phyloP scores from a whole-genome alignment of 164 flowering plant species.

The Magnolia officinalis region DNA sequence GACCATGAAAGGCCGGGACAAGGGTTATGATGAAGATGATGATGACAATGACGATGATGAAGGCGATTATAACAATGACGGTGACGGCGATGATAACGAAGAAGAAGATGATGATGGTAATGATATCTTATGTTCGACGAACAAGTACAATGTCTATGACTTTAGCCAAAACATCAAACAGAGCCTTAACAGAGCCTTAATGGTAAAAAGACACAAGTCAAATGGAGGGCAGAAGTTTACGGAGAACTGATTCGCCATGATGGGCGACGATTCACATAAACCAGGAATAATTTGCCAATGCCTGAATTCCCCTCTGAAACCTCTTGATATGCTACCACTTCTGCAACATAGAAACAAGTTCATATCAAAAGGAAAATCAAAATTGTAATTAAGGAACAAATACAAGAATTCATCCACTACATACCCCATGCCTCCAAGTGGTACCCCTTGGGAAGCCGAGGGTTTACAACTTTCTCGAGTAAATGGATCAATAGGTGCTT shows the following conservation, averaged over 20 bases:
- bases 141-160: neutral
- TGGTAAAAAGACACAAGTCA: neutral
- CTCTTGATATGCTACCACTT: constrained; percentile 99
- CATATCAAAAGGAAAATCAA: neutral
- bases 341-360: constrained; percentile 33
- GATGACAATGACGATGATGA: neutral
- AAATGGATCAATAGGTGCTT: constrained; percentile 98
- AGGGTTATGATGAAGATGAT: neutral
- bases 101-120: neutral
- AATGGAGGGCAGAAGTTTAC: constrained; percentile 44
- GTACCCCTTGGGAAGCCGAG: constrained; percentile 96
- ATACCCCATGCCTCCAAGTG: constrained; percentile 99
- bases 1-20: neutral
- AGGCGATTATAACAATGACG: neutral
- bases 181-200: neutral
- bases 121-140: neutral
- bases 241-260: constrained; percentile 98
- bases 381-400: neutral
- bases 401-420: constrained; percentile 6
- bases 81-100: neutral
- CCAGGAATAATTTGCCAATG: constrained; percentile 94
- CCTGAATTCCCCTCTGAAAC: constrained; percentile 95
- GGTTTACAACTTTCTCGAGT: constrained; percentile 87
- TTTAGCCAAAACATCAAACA: neutral
- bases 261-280: constrained; percentile 73